Base-by-base conservation (phyloP, 2,329 filamentous ascomycete genomes). In the Ophiobolus disseminans region DNA sequence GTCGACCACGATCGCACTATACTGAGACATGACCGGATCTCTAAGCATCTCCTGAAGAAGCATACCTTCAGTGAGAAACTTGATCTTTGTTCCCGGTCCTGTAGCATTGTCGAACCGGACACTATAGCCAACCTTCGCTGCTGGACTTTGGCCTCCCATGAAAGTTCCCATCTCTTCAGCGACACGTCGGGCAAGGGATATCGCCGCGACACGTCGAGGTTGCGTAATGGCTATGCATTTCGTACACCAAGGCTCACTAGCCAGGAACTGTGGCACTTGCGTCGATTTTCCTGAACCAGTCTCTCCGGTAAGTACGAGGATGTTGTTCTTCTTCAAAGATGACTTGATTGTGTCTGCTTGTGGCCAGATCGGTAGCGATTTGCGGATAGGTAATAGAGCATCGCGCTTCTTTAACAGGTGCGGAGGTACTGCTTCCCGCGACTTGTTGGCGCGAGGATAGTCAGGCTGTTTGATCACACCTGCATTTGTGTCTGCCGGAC, bases 251-350 rank as follows among this genome's bases (percentile, higher is more conserved):
- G 84, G 75, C 65, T 97, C 89, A 20, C 80, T 76, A 36, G 88
- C 83, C 6, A 99, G 77, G 55, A 96, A 97, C 66, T 97, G 94
- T 0, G 94, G 93, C 0, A 97, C 87, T 73, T 99, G 94, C 0
- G 94, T 99, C 77, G 90, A 95, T 76, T 99, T 99, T 69, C 94
- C 94, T 11, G 90, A 96, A 70, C 94, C 94, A 0, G 94, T 99
- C 73, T 97, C 93, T 76, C 93, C 93, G 2, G 94, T 88, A 11
- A 99, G 77, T 0, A 99, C 80, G 41, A 99, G 82, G 1, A 96
- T 84, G 63, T 95, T 84, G 53, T 84, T 86, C 25, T 83, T 66
- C 13, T 69, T 75, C 5, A 96, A 75, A 2, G 83, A 78, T 13
- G 78, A 67, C 26, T 85, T 84, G 40, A 97, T 95, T 20, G 87